A percentile compares a stretch with the other conserved stretches of the same genome.
Conservation (phyloP, 345 rosid genomes). For the Citrus inodora region DNA sequence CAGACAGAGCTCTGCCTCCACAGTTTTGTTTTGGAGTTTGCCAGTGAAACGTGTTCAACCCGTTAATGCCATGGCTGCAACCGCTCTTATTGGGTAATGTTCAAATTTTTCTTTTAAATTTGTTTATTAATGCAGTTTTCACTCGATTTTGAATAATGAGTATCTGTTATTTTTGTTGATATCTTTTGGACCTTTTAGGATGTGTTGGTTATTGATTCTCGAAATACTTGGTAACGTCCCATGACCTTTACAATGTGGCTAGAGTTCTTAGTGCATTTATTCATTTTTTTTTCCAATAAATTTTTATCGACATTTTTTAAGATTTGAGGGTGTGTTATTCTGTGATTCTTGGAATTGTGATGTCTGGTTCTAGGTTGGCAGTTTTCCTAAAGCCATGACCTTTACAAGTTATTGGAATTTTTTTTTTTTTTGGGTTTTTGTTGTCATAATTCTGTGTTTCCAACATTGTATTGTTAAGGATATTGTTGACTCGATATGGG, state of each 20-base stretch:
- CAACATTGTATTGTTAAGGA: not conserved
- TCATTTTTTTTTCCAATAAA: not conserved
- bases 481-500: not conserved
- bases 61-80: slow-evolving; percentile 28
- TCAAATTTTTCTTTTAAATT: not conserved
- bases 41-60: slow-evolving; percentile 28
- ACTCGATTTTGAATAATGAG: not conserved
- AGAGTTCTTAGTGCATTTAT: not conserved
- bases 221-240: not conserved
- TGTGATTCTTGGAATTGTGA: not conserved
- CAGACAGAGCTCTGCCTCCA: slow-evolving; percentile 6
- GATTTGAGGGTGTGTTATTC: not conserved
- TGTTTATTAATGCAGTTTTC: not conserved
- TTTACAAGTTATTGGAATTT: not conserved
- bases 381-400: not conserved
- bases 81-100: slow-evolving; percentile 46
- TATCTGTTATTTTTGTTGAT: not conserved
- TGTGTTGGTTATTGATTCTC: not conserved
- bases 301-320: not conserved
- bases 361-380: not conserved
- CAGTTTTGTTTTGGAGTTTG: slow-evolving; percentile 21
- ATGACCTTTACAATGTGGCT: not conserved
- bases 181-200: not conserved
- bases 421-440: not conserved
- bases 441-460: not conserved